Conservation (phyloP, 768 basidiomycete species). For the Botryobasidium botryosum region DNA sequence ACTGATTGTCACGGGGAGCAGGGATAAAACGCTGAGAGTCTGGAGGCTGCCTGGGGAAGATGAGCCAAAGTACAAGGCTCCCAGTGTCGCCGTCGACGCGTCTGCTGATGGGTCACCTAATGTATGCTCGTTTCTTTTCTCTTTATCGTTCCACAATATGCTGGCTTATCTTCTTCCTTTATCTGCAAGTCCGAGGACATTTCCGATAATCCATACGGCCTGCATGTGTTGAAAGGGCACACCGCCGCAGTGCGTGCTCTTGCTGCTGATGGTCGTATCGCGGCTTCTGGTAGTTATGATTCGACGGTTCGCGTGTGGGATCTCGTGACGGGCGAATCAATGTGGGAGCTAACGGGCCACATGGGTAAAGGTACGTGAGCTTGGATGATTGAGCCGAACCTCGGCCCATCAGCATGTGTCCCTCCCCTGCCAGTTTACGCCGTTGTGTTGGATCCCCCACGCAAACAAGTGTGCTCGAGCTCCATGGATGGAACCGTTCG, state of each 20-base stretch:
- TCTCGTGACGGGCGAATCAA: conserved; percentile 32
- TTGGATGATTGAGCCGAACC: background rate
- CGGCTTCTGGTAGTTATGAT: conserved; percentile 94
- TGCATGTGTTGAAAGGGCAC: conserved; percentile 71
- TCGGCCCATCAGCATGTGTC: no score
- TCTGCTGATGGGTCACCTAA: conserved; percentile 22
- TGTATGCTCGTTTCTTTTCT: conserved; percentile 16
- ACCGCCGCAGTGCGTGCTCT: conserved; percentile 82
- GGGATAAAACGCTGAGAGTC: conserved; percentile 47
- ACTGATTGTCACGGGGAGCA: conserved; percentile 54
- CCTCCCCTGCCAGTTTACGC: conserved; percentile 55
- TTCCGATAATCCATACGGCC: conserved; percentile 76
- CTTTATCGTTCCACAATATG: background rate
- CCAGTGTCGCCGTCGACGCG: conserved; percentile 39
- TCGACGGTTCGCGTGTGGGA: conserved; percentile 94
- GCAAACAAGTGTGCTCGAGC: conserved; percentile 86
- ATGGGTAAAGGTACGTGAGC: conserved; percentile 75
- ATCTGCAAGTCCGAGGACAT: conserved; percentile 54
- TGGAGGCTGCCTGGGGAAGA: conserved; percentile 52
- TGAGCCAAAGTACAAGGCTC: conserved; percentile 58
- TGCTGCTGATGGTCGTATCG: conserved; percentile 75
- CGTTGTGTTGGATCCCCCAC: conserved; percentile 72
- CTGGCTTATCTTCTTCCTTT: background rate
- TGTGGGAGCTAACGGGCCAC: conserved; percentile 69
- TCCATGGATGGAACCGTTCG: conserved; percentile 98